Conservation (phyloP, 345 rosid species). For the Carallia brachiata region DNA sequence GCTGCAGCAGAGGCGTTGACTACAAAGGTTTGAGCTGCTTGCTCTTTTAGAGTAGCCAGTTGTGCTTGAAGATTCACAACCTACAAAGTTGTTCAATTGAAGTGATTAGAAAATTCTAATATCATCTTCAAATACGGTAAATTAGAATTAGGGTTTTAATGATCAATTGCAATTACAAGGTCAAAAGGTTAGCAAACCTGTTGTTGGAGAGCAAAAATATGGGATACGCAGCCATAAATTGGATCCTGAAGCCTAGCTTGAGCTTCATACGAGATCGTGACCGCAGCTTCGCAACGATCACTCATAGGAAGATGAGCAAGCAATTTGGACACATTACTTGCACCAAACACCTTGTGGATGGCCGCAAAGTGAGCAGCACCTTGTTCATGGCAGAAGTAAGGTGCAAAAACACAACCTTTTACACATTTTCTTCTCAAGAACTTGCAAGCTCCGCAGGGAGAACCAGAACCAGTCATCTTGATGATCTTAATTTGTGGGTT, state of each 20-base stretch:
- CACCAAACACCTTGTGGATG: slow-evolving; percentile 94
- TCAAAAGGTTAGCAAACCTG: slow-evolving; percentile 44
- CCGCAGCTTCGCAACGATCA: slow-evolving; percentile 85
- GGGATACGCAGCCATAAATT: slow-evolving; percentile 91
- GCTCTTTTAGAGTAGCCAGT: slow-evolving; percentile 77
- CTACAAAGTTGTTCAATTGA: slow-evolving; percentile 31
- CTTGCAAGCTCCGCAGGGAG: slow-evolving; percentile 98
- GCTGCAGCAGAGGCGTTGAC: slow-evolving; percentile 41
- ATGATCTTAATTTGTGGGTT: neutral
- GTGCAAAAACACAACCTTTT: slow-evolving; percentile 90
- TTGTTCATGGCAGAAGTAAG: slow-evolving; percentile 91
- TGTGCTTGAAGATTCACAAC: slow-evolving; percentile 86
- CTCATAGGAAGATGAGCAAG: slow-evolving; percentile 69
- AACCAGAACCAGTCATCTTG: slow-evolving; percentile 67
- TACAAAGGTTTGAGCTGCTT: slow-evolving; percentile 54
- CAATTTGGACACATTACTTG: slow-evolving; percentile 88
- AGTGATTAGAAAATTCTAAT: slow-evolving; percentile 7
- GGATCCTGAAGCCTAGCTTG: slow-evolving; percentile 97
- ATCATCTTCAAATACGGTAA: neutral
- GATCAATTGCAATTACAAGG: neutral
- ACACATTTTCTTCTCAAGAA: slow-evolving; percentile 91
- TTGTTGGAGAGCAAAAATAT: slow-evolving; percentile 91
- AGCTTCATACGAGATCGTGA: slow-evolving; percentile 95
- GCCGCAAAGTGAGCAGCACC: slow-evolving; percentile 91
- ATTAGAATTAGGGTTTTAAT: slow-evolving; percentile 28